Base-by-base conservation (phyloP, 768 basidiomycete species). In the Pulveroboletus ravenelii region DNA sequence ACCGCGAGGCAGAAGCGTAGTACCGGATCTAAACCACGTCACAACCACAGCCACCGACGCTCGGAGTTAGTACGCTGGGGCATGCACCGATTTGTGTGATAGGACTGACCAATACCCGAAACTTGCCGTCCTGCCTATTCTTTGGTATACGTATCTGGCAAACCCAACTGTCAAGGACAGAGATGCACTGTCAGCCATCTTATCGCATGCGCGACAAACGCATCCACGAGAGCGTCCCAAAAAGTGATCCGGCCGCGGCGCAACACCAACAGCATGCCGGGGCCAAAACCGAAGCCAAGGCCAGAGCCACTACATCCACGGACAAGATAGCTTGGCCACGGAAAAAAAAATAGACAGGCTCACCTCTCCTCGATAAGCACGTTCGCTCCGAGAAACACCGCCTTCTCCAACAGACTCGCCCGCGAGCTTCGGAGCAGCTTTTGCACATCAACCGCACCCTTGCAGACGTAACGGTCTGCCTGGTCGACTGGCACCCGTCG, bases 301-400 rank as follows among this genome's bases (percentile, higher is more conserved):
- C 40, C 41, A 8, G 36, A n/a, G 5, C 43, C 27, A 8, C 29
- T 32, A 15, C 23, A 5, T 27, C n/a, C 36, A 17, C 35, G 9
- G 7, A 29, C 12, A 10, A 34, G 17, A 47, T 38, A 39, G 27
- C 50, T 34, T 32, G 40, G 18, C 18, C 8, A 13, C 17, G 41
- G 23, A 13, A 36, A 8, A 40, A 8, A n/a, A 3, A 31, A 1
- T 40, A 29, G 80, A 41, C 13, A 6, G 27, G 80, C 85, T 41
- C 61, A 88, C 87, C 77, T 73, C 62, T 89, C 87, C 37, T 88
- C 80, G 3, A 83, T 76, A 47, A 89, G 73, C 1, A 78, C 79
- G 57, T 82, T 83, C 4, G 76, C 81, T 14, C 80, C 83, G 17
- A 78, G 55, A 9, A 61, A 55, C 46, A 72, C 68, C 14, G 80